These are phyloP conservation scores for Akanthomyces uredinophilus DNA, from an alignment of 2,329 filamentous ascomycete genomes.

Conservation along the genomic window DNA sequence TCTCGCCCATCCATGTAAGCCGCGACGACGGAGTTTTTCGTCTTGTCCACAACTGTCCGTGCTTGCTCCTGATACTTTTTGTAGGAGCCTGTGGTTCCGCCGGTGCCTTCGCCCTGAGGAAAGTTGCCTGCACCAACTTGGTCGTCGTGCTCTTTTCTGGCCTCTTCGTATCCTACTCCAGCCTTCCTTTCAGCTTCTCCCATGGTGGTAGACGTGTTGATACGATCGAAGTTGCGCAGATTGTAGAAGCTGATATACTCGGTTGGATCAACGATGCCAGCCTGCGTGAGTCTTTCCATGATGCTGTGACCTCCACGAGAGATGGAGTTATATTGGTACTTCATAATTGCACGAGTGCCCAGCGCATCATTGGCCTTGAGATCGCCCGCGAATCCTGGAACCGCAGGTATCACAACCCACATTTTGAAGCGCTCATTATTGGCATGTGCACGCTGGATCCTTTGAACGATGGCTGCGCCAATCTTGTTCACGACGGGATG, in stretches of 20 bases:
- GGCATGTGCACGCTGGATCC: slow-evolving; percentile 65
- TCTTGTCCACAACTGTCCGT: slow-evolving; percentile 45
- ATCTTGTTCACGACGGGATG: slow-evolving; percentile 72
- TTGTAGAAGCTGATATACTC: slow-evolving; percentile 83
- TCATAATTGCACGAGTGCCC: slow-evolving; percentile 80
- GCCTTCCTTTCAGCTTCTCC: slow-evolving; percentile 53
- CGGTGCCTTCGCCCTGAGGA: slow-evolving; percentile 28
- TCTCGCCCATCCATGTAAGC: slow-evolving; percentile 80
- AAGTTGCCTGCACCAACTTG: slow-evolving; percentile 44
- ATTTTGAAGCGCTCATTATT: slow-evolving; percentile 65
- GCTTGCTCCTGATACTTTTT: slow-evolving; percentile 69
- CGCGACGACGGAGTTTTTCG: slow-evolving; percentile 70
- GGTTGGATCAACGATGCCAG: slow-evolving; percentile 63
- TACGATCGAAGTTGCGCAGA: slow-evolving; percentile 75
- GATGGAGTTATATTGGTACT: slow-evolving; percentile 79
- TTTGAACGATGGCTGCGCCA: slow-evolving; percentile 71
- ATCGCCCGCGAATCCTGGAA: slow-evolving; percentile 79
- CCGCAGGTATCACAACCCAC: slow-evolving; percentile 71
- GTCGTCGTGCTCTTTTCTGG: slow-evolving; percentile 59
- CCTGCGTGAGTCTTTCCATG: slow-evolving; percentile 63
- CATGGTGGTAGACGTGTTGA: slow-evolving; percentile 65
- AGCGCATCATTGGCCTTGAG: slow-evolving; percentile 66
- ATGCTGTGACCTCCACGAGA: slow-evolving; percentile 73
- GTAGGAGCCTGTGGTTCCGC: slow-evolving; percentile 46
- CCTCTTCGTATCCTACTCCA: slow-evolving; percentile 64